Conservation (phyloP, 768 basidiomycete species). For the Termitomyces sp. region DNA sequence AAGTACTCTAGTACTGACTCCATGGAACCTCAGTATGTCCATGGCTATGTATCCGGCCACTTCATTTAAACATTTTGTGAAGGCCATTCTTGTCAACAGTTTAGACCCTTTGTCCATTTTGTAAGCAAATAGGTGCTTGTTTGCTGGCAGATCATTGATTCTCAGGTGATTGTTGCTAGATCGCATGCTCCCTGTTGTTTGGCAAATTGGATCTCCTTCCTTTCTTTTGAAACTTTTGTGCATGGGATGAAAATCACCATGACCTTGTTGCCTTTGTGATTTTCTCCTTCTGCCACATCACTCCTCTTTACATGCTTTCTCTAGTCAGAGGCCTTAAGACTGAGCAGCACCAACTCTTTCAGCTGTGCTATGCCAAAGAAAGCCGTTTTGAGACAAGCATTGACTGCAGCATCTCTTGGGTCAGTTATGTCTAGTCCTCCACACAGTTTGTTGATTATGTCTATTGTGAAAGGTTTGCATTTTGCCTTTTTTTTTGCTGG, state of each 20-base stretch:
- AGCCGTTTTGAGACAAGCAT: no score
- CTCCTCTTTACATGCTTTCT: no score
- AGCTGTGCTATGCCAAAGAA: no score
- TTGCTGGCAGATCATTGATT: constrained; percentile 7
- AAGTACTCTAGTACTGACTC: constrained; percentile 21
- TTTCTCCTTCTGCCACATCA: neutral
- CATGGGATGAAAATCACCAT: constrained; percentile 7
- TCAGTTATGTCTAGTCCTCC: no score
- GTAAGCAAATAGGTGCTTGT: constrained; percentile 10
- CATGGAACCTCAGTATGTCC: constrained; percentile 15
- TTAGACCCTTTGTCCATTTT: neutral
- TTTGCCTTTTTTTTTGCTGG: no score
- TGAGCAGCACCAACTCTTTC: no score
- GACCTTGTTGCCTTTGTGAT: constrained; percentile 5
- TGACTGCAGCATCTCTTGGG: no score
- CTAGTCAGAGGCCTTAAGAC: no score
- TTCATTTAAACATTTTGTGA: constrained; percentile 10
- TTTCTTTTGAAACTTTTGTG: constrained; percentile 9
- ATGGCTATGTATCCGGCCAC: constrained; percentile 1
- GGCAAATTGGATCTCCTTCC: constrained; percentile 14
- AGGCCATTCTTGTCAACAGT: constrained; percentile 17
- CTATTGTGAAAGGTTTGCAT: no score
- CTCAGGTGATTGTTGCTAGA: neutral
- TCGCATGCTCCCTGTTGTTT: constrained; percentile 6
- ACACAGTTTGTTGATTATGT: no score